phyloP scores from a whole-genome alignment of 1,284 basidiomycete genomes.

The Cystobasidiaceae sp. region DNA sequence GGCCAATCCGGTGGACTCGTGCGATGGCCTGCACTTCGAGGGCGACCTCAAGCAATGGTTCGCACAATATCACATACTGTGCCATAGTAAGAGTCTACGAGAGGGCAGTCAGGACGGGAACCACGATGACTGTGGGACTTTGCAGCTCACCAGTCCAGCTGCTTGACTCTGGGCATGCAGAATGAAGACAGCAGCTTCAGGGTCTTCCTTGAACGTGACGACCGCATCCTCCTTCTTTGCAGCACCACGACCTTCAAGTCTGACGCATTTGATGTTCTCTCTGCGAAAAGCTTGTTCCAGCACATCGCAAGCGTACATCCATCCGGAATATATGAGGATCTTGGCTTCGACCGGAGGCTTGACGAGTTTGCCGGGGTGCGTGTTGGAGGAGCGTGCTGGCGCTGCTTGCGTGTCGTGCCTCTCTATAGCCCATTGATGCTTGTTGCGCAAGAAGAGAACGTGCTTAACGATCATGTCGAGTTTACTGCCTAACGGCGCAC shows the following conservation, averaged over 20 bases:
- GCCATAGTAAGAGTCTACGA: slow-evolving; percentile 37
- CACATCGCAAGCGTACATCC: slow-evolving; percentile 35
- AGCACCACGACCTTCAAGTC: slow-evolving; percentile 32
- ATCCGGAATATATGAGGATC: slow-evolving; percentile 39
- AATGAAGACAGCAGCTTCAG: slow-evolving; percentile 38
- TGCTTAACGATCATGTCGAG: slow-evolving; percentile 38
- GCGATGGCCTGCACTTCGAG: slow-evolving; percentile 42
- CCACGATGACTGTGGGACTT: neutral
- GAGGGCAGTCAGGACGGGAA: no score
- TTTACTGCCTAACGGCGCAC: slow-evolving; percentile 33
- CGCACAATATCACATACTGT: slow-evolving; percentile 36
- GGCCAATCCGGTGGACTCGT: slow-evolving; percentile 42
- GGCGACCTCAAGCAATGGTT: slow-evolving; percentile 38
- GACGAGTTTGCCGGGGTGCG: neutral
- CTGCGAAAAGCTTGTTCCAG: slow-evolving; percentile 34
- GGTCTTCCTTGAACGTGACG: slow-evolving; percentile 36
- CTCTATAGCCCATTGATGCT: slow-evolving; percentile 9
- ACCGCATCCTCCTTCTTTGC: slow-evolving; percentile 36
- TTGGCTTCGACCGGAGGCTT: slow-evolving; percentile 33
- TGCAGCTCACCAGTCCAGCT: slow-evolving; percentile 34
- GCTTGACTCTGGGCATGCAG: slow-evolving; percentile 38
- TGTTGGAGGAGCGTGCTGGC: neutral
- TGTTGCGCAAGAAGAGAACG: slow-evolving; percentile 31
- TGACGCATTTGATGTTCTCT: slow-evolving; percentile 36
- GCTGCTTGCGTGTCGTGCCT: neutral